A percentile compares a stretch with the other conserved stretches of the same genome.
These are phyloP conservation scores for Tilletiaria anomala DNA, from an alignment of 1,284 basidiomycete species.

Conservation along the genomic window DNA sequence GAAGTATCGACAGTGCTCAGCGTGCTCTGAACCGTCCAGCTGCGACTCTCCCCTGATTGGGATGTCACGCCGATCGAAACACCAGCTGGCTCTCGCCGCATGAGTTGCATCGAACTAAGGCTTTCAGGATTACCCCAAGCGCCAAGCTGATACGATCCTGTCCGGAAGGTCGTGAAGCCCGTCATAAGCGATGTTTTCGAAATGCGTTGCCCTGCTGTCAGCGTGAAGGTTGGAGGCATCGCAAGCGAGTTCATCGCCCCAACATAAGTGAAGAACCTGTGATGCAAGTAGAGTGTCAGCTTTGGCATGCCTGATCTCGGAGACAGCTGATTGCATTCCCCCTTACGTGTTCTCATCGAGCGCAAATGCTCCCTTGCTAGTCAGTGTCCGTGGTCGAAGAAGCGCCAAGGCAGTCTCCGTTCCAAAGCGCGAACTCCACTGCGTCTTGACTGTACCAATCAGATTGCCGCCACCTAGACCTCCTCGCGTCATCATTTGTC, in stretches of 20 bases:
- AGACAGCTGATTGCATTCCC: background rate
- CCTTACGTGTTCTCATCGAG: slow-evolving; percentile 42
- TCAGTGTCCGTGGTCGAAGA: slow-evolving; percentile 42
- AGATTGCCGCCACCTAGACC: slow-evolving; percentile 45
- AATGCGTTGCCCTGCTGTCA: slow-evolving; percentile 43
- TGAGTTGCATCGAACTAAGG: too few species aligned
- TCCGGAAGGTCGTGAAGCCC: slow-evolving; percentile 35
- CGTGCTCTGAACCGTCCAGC: slow-evolving; percentile 25
- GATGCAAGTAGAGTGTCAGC: background rate
- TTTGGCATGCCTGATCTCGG: background rate
- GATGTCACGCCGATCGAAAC: slow-evolving; percentile 27
- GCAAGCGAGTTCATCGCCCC: slow-evolving; percentile 19
- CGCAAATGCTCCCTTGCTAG: slow-evolving; percentile 42
- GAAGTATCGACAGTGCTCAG: slow-evolving; percentile 18
- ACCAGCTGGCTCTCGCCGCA: slow-evolving; percentile 16
- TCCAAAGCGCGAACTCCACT: slow-evolving; percentile 49
- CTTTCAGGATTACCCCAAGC: slow-evolving; percentile 40
- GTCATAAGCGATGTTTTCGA: slow-evolving; percentile 17
- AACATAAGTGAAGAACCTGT: slow-evolving; percentile 39
- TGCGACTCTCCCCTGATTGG: slow-evolving; percentile 13
- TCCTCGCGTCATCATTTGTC: slow-evolving; percentile 41
- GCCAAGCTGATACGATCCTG: slow-evolving; percentile 42
- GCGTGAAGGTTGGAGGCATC: slow-evolving; percentile 40
- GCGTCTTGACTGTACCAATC: slow-evolving; percentile 52
- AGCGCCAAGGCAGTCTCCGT: slow-evolving; percentile 38